Base-by-base conservation (phyloP, 148 eudicot species). In the Rhododendron vialii region DNA sequence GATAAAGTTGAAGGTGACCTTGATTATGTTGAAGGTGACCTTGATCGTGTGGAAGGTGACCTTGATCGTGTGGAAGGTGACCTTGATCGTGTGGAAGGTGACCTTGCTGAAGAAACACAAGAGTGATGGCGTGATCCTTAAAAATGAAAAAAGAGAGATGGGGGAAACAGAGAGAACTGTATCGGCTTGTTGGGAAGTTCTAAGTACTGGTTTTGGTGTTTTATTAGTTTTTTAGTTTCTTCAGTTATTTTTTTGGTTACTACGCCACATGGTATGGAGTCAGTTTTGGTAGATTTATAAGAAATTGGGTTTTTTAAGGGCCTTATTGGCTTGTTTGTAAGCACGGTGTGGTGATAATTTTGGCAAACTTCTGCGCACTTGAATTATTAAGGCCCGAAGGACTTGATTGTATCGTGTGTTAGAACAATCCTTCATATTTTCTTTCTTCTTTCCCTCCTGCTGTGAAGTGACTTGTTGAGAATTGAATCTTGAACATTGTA, bases 1-100 rank as follows among this genome's bases (percentile, higher is more conserved):
- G 95, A 90, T 86, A 84, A 90, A 63, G 78, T 79, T 59, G 96
- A 92, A 91, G 87, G 86, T 85, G 90, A 55, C 20, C 57, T 12
- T 78, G 95, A 90, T 81, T 82, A 51, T 51, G 78, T 78, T 51
- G 95, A 92, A 91, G 87, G 87, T 84, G 90, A 81, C 50, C 83
- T 78, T 83, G 78, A 55, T 15, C 77, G 89, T 61, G 81, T 79
- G 47, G 96, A 92, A 91, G 87, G 88, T 83, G 90, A 51, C 17
- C 57, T 12, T 78, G 95, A 90, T 82, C 83, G 14, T 51, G 78
- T 78, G 47, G 95, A 92, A 91, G 87, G 86, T 84, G 90, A 81
- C 50, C 83, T 78, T 83, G 78, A 53, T 14, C 77, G 89, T 53
- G 80, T 81, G 51, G 95, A 92, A 91, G 87, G 89, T 83, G 90